phyloP scores from a whole-genome alignment of 148 eudicot genomes.

The Salicornia ramosissima region DNA sequence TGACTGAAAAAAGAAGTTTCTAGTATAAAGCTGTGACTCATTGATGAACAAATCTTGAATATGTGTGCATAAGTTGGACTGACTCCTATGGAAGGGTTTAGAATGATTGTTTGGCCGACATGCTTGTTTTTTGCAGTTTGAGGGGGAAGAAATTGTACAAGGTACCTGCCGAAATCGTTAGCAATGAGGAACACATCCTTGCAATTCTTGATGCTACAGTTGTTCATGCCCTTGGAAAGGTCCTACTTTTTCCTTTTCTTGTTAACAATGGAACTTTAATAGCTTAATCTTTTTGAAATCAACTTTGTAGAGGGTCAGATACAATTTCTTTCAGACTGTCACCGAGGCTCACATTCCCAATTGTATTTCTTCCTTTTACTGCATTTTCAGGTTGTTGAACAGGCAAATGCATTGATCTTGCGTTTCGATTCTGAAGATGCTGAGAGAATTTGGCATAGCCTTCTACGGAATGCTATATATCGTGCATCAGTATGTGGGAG shows the following conservation, averaged over 20 bases:
- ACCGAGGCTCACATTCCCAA: not conserved
- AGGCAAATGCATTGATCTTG: constrained; percentile 69
- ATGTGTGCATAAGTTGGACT: not conserved
- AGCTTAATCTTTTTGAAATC: no score
- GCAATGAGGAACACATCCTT: constrained; percentile 65
- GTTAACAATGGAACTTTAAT: not conserved
- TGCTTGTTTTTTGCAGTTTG: constrained; percentile 44
- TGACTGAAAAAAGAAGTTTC: no score
- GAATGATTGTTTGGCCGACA: not conserved
- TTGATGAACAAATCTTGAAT: not conserved
- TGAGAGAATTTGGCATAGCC: constrained; percentile 63
- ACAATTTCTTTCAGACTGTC: not conserved
- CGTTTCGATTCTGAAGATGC: constrained; percentile 66
- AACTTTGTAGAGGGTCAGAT: not conserved
- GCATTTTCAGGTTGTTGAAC: constrained; percentile 68
- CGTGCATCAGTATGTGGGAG: constrained; percentile 66
- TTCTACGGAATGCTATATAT: constrained; percentile 78
- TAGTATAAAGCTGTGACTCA: no score
- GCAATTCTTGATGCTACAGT: constrained; percentile 56
- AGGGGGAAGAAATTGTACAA: constrained; percentile 73
- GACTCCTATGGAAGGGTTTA: not conserved
- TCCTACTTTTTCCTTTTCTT: constrained; percentile 6
- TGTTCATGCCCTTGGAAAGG: constrained; percentile 47
- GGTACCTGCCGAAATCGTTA: constrained; percentile 65
- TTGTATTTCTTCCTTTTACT: constrained; percentile 1